Percentiles rank a stretch among this genome's conserved stretches.
These are phyloP conservation scores for Thalia dealbata DNA, from an alignment of 176 grass and related monocot species.

Conservation along the genomic window DNA sequence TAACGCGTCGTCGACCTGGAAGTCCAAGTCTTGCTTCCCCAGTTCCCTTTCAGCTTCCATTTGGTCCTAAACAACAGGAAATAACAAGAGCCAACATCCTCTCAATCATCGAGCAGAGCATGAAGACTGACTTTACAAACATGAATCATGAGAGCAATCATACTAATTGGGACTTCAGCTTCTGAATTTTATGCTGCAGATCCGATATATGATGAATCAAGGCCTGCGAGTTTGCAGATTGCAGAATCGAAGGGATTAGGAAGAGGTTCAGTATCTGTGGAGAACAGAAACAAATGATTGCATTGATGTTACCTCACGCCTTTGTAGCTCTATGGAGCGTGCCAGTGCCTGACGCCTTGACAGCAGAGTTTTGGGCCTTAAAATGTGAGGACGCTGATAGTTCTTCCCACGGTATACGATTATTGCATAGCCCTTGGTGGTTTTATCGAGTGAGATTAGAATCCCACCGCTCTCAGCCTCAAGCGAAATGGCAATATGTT, in stretches of 20 bases:
- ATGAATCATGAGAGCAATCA: conserved; percentile 6
- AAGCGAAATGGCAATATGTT: conserved; percentile 82
- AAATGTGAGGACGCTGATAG: conserved; percentile 55
- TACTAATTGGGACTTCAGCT: conserved; percentile 71
- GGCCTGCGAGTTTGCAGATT: conserved; percentile 40
- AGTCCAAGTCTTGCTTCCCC: conserved; percentile 28
- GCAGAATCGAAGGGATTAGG: background rate
- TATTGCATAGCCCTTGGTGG: conserved; percentile 79
- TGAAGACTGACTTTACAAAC: conserved; percentile 3
- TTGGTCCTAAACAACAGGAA: conserved; percentile 27
- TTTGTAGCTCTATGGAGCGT: conserved; percentile 87
- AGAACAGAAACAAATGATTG: background rate
- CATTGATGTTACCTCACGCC: conserved; percentile 57
- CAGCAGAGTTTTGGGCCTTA: conserved; percentile 67
- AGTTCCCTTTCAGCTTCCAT: conserved; percentile 32
- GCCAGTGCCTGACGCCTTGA: conserved; percentile 67
- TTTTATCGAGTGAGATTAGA: conserved; percentile 88
- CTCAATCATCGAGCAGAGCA: background rate
- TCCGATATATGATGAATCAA: conserved; percentile 67
- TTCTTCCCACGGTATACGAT: conserved; percentile 88
- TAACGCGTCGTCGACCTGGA: conserved; percentile 31
- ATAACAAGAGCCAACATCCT: background rate
- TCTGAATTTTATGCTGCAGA: conserved; percentile 55
- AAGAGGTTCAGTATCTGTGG: background rate
- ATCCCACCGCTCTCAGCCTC: conserved; percentile 92